phyloP scores from a whole-genome alignment of 129 eudicot species.

The Pittosporum tobira region DNA sequence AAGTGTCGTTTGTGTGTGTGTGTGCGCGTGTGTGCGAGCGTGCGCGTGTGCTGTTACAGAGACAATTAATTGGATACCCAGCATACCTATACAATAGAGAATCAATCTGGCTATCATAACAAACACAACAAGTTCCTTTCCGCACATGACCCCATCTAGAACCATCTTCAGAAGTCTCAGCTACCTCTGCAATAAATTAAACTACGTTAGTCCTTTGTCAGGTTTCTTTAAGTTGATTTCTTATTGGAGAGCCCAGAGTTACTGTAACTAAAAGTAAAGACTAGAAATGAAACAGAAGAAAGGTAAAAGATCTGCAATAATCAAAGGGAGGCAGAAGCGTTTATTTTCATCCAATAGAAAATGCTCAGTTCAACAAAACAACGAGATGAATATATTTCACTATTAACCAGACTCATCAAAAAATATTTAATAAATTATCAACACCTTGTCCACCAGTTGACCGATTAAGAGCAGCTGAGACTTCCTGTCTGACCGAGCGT shows the following conservation, averaged over 20 bases:
- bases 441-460: conserved; percentile 75
- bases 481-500: conserved; percentile 95
- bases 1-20: not conserved
- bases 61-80: not conserved
- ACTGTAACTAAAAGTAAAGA: not conserved
- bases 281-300: not conserved
- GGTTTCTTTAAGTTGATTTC: not conserved
- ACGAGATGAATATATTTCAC: not conserved
- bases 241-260: not conserved
- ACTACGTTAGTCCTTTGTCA: not conserved
- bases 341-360: not conserved
- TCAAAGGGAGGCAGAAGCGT: not conserved
- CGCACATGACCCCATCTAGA: conserved; percentile 84
- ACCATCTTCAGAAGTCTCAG: conserved; percentile 94
- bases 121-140: conserved; percentile 93
- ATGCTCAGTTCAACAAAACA: not conserved
- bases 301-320: not conserved
- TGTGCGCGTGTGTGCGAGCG: not conserved
- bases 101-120: conserved; percentile 98
- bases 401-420: not conserved
- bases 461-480: conserved; percentile 94
- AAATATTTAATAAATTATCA: not conserved
- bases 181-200: conserved; percentile 31
- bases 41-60: not conserved
- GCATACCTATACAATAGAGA: conserved; percentile 86